Evolutionary conservation across 768 basidiomycete species (phyloP).

Genomic region (Myochromella boudieri): DNA sequence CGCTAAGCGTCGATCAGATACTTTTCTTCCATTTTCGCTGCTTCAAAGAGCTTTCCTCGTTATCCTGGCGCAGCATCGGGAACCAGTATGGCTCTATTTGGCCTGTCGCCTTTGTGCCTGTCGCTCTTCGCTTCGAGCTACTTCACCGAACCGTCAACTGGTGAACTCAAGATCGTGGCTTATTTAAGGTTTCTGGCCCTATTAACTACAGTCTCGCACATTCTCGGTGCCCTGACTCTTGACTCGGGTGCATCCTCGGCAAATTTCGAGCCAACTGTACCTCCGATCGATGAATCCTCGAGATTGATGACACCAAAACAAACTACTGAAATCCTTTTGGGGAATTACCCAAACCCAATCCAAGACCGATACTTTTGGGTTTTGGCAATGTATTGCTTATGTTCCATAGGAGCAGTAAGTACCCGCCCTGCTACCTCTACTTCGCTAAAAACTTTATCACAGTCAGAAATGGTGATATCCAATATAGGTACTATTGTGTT

Average conservation of each 20-base stretch:
- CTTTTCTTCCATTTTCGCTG: constrained; percentile 75
- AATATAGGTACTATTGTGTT: constrained; percentile 78
- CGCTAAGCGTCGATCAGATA: constrained; percentile 34
- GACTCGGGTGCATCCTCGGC: constrained; percentile 12
- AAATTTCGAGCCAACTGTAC: not conserved
- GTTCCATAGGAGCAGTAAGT: constrained; percentile 72
- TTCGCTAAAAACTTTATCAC: constrained; percentile 2
- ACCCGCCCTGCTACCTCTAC: not conserved
- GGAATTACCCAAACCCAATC: constrained; percentile 40
- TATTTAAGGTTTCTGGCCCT: constrained; percentile 62
- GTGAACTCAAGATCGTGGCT: constrained; percentile 39
- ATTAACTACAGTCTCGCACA: constrained; percentile 50
- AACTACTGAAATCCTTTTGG: not conserved
- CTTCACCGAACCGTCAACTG: constrained; percentile 50
- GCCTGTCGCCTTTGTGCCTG: constrained; percentile 78
- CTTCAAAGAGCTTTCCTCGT: constrained; percentile 66
- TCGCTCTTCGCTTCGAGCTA: constrained; percentile 60
- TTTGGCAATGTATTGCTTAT: constrained; percentile 47
- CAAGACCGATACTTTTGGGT: constrained; percentile 64
- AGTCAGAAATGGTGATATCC: constrained; percentile 83
- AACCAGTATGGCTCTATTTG: constrained; percentile 68
- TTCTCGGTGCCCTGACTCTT: constrained; percentile 51
- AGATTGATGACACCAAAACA: constrained; percentile 24
- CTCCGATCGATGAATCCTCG: constrained; percentile 29
- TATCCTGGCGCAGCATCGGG: constrained; percentile 69